Evolutionary conservation across 495 filamentous ascomycete genomes (phyloP).

Genomic region (Aspergillus incahuasiensis): DNA sequence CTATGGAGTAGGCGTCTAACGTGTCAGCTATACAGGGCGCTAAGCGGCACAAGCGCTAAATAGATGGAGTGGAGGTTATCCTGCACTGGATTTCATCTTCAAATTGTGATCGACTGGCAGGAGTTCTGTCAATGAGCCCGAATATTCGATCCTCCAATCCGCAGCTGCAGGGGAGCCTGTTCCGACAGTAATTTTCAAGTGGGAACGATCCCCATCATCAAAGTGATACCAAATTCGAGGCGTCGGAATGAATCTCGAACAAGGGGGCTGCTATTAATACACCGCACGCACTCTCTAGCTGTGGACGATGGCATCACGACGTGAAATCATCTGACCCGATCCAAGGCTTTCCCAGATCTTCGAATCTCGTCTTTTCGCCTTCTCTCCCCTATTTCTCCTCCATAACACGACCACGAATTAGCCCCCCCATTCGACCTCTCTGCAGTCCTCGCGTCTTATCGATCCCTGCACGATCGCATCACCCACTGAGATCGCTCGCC

Average conservation of each 20-base stretch:
- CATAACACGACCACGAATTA: slow-evolving; percentile 1
- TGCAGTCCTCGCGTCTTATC: neutral
- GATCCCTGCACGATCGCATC: neutral
- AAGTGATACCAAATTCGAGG: neutral
- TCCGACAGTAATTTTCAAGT: neutral
- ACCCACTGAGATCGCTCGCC: neutral
- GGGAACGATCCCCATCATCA: neutral
- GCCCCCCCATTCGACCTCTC: neutral
- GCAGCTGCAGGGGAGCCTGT: neutral
- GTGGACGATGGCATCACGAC: slow-evolving; percentile 2
- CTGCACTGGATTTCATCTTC: neutral
- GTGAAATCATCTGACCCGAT: slow-evolving; percentile 6
- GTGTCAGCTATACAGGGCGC: neutral
- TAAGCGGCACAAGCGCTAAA: slow-evolving; percentile 1
- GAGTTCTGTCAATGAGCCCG: neutral
- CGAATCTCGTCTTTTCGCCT: slow-evolving; percentile 1
- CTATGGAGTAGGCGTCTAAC: neutral
- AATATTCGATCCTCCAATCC: neutral
- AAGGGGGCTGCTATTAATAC: slow-evolving; percentile 12
- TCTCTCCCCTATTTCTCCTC: slow-evolving; percentile 6
- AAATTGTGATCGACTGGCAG: slow-evolving; percentile 1
- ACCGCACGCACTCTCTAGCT: slow-evolving; percentile 2
- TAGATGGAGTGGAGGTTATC: neutral
- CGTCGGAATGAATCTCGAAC: slow-evolving; percentile 5
- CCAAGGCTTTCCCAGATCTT: slow-evolving; percentile 2